phyloP scores from a whole-genome alignment of 331 rosid genomes.

The Telfairia occidentalis region DNA sequence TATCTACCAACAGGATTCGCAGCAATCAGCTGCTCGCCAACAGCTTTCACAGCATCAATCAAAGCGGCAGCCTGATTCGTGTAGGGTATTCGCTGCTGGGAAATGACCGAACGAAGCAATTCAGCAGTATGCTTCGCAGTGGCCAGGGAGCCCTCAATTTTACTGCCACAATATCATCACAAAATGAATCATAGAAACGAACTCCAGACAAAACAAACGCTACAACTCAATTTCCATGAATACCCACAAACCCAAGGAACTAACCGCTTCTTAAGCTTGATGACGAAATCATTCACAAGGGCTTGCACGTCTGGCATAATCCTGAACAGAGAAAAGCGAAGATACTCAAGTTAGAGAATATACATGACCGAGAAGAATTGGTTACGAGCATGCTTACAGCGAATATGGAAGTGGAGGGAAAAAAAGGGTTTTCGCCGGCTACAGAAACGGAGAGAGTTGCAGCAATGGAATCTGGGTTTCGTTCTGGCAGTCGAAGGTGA shows the following conservation, averaged over 20 bases:
- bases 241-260: neutral
- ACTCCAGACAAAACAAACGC: neutral
- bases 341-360: neutral
- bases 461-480: neutral
- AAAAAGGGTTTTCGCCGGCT: neutral
- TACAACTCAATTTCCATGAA: neutral
- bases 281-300: slow-evolving; percentile 60
- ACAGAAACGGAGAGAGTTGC: neutral
- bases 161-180: slow-evolving; percentile 32
- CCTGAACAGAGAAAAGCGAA: neutral
- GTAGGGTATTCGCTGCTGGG: slow-evolving; percentile 68
- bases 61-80: slow-evolving; percentile 67
- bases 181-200: neutral
- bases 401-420: neutral
- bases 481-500: neutral
- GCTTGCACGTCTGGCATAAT: slow-evolving; percentile 75
- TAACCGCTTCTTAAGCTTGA: slow-evolving; percentile 70
- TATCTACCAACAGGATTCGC: slow-evolving; percentile 84
- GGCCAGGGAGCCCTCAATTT: slow-evolving; percentile 89
- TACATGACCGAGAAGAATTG: neutral
- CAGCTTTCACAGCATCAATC: slow-evolving; percentile 69
- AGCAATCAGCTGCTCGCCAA: slow-evolving; percentile 83
- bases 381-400: neutral
- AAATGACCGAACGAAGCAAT: slow-evolving; percentile 71
- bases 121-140: slow-evolving; percentile 78